Percentiles rank a stretch among this genome's conserved stretches.
Conservation (phyloP, 2,329 filamentous ascomycete species). For the Rugonectria rugulosa region DNA sequence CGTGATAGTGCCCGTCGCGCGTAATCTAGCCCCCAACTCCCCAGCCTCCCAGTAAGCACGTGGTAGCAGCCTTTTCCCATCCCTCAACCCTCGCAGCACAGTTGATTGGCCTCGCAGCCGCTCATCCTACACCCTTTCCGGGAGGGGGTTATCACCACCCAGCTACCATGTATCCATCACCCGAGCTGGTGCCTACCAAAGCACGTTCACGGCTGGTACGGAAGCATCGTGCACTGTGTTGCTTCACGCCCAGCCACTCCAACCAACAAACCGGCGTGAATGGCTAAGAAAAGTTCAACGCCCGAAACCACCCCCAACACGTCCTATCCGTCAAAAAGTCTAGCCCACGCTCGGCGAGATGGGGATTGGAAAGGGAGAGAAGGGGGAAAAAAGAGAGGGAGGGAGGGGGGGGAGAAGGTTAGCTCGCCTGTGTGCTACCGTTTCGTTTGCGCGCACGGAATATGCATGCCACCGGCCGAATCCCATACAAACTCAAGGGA, state of each 20-base stretch:
- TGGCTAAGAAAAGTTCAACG: not conserved
- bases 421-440: not conserved
- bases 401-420: not conserved
- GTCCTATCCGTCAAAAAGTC: not conserved
- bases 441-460: not conserved
- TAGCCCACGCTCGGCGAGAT: not conserved
- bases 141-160: not conserved
- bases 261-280: conserved; percentile 4
- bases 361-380: not conserved
- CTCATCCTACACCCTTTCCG: conserved; percentile 30
- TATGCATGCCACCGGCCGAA: not conserved
- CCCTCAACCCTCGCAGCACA: not conserved
- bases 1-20: conserved; percentile 11
- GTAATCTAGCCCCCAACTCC: conserved; percentile 28
- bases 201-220: not conserved
- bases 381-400: not conserved
- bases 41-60: conserved; percentile 29
- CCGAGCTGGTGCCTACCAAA: not conserved
- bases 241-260: not conserved
- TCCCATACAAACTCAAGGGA: too few species aligned
- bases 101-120: conserved; percentile 36
- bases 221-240: conserved; percentile 2
- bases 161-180: not conserved
- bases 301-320: not conserved
- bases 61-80: conserved; percentile 18